phyloP scores from a whole-genome alignment of 2,329 filamentous ascomycete genomes.

The Claviceps sp. region DNA sequence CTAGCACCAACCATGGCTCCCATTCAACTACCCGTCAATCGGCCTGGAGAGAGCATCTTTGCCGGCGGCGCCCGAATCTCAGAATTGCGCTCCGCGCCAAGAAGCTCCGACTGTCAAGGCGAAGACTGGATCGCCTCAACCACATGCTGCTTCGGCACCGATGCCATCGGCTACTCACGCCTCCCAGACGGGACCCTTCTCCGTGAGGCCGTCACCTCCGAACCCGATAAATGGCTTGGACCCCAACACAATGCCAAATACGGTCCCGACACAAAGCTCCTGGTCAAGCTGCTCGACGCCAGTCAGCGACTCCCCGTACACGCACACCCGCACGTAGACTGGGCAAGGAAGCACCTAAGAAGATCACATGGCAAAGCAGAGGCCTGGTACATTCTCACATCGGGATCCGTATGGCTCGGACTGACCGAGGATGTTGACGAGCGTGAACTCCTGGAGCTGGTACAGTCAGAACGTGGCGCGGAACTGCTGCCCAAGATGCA shows the following conservation, averaged over 20 bases:
- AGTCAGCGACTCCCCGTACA: slow-evolving; percentile 11
- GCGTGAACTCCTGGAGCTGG: slow-evolving; percentile 5
- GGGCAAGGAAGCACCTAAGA: slow-evolving; percentile 9
- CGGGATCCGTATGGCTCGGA: slow-evolving; percentile 8
- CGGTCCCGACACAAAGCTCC: slow-evolving; percentile 10
- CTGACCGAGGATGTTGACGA: slow-evolving; percentile 7
- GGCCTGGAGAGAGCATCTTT: slow-evolving; percentile 8
- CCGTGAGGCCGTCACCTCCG: slow-evolving; percentile 7
- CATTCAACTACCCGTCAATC: slow-evolving; percentile 9
- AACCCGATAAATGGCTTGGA: slow-evolving; percentile 10
- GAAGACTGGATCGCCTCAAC: slow-evolving; percentile 12
- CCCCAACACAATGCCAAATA: slow-evolving; percentile 7
- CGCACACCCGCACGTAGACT: slow-evolving; percentile 10
- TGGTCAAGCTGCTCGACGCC: slow-evolving; percentile 13
- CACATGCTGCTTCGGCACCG: slow-evolving; percentile 9
- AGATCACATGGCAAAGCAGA: slow-evolving; percentile 12
- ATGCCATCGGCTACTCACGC: slow-evolving; percentile 6
- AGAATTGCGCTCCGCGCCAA: slow-evolving; percentile 5
- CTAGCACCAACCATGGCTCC: slow-evolving; percentile 5
- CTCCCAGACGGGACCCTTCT: slow-evolving; percentile 9
- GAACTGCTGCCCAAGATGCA: slow-evolving; percentile 8
- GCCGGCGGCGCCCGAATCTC: slow-evolving; percentile 9
- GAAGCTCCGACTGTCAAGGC: slow-evolving; percentile 3
- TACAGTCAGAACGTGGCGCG: slow-evolving; percentile 5
- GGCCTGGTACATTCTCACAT: slow-evolving; percentile 11